Evolutionary conservation across 306 rosid species (phyloP).

Genomic region (Mucuna pruriens): DNA sequence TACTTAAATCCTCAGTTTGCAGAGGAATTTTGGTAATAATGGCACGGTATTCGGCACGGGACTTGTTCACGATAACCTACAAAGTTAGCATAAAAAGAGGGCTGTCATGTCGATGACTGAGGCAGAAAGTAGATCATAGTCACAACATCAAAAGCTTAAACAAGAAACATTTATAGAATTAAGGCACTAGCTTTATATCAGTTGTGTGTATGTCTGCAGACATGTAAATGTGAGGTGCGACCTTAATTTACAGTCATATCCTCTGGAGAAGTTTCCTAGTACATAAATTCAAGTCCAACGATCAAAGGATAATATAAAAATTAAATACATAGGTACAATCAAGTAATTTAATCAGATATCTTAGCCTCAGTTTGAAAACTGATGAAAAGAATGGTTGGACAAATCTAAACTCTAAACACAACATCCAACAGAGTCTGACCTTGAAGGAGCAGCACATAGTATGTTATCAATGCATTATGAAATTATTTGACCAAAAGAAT

Average conservation of each 20-base stretch:
- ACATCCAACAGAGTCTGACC: constrained; percentile 14
- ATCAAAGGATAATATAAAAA: not conserved
- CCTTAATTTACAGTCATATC: constrained; percentile 33
- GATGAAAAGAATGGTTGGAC: not conserved
- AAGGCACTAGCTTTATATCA: constrained; percentile 27
- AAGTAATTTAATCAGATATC: constrained; percentile 6
- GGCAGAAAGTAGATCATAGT: constrained; percentile 13
- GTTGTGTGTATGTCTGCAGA: not conserved
- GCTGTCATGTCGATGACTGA: constrained; percentile 14
- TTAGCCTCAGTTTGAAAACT: constrained; percentile 5
- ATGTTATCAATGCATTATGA: not conserved
- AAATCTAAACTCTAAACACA: not conserved
- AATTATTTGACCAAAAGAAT: constrained; percentile 6
- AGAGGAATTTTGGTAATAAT: constrained; percentile 66
- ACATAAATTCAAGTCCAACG: not conserved
- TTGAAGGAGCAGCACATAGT: constrained; percentile 2
- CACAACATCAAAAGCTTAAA: constrained; percentile 29
- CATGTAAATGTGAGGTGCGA: not conserved
- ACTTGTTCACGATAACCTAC: constrained; percentile 87
- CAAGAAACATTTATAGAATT: constrained; percentile 11
- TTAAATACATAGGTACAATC: constrained; percentile 11
- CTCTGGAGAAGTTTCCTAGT: constrained; percentile 19
- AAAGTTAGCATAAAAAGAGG: constrained; percentile 30
- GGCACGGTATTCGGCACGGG: constrained; percentile 86
- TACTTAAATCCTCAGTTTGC: constrained; percentile 65